These are phyloP conservation scores for Amanita brunnescens DNA, from an alignment of 768 basidiomycete genomes.

Conservation along the genomic window DNA sequence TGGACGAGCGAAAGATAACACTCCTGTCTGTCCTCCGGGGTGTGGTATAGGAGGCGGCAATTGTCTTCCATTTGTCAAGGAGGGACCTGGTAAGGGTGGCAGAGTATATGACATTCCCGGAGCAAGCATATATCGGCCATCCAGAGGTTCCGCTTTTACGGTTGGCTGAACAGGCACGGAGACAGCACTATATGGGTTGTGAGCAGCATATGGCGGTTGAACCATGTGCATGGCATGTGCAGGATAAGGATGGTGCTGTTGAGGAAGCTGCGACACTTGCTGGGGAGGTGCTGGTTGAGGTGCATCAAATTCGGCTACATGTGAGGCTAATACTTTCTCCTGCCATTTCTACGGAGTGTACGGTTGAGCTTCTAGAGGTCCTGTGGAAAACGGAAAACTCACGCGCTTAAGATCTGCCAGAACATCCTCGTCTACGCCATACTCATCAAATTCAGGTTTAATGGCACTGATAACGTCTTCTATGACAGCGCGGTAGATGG, in stretches of 20 bases:
- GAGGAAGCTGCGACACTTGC: slow-evolving; percentile 34
- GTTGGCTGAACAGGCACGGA: slow-evolving; percentile 33
- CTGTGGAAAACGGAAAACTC: slow-evolving; percentile 28
- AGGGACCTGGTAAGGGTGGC: slow-evolving; percentile 59
- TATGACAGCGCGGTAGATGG: slow-evolving; percentile 88
- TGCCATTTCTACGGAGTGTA: slow-evolving; percentile 79
- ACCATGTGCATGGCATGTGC: slow-evolving; percentile 58
- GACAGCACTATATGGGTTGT: slow-evolving; percentile 45
- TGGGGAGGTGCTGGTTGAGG: slow-evolving; percentile 26
- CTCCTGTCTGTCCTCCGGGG: slow-evolving; percentile 50
- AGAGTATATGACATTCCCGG: slow-evolving; percentile 41
- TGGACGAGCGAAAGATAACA: slow-evolving; percentile 43
- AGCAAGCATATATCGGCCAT: slow-evolving; percentile 56
- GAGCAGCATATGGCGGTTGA: slow-evolving; percentile 48
- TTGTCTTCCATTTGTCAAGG: slow-evolving; percentile 40
- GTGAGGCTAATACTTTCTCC: slow-evolving; percentile 84
- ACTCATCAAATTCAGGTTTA: slow-evolving; percentile 94
- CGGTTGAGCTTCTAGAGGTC: slow-evolving; percentile 5
- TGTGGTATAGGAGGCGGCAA: slow-evolving; percentile 34
- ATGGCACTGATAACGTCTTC: slow-evolving; percentile 89
- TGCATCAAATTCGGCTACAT: slow-evolving; percentile 88
- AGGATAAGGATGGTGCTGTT: slow-evolving; percentile 44
- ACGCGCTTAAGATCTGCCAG: slow-evolving; percentile 84
- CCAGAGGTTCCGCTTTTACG: slow-evolving; percentile 70
- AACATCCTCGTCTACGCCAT: slow-evolving; percentile 88